Evolutionary conservation across 768 basidiomycete species (phyloP).

Genomic region (Boletus speciosus): DNA sequence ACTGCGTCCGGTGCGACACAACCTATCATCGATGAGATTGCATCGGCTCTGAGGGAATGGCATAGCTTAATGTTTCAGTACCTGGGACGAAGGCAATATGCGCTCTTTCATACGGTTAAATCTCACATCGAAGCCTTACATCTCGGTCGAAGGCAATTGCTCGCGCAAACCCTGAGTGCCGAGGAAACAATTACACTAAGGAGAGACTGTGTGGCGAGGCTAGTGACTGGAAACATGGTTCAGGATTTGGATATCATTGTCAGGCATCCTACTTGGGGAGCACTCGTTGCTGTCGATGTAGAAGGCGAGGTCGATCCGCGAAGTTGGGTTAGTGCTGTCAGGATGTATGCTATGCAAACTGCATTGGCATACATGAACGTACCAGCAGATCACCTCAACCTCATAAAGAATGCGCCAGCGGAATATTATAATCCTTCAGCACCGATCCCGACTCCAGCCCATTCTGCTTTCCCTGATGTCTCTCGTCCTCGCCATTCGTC

Average conservation of each 20-base stretch:
- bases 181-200: slow-evolving; percentile 84
- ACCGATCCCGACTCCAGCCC: slow-evolving; percentile 57
- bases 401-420: slow-evolving; percentile 31
- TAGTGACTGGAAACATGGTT: slow-evolving; percentile 86
- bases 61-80: slow-evolving; percentile 89
- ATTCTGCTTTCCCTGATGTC: slow-evolving; percentile 68
- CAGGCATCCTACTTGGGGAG: slow-evolving; percentile 90
- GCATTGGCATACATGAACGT: slow-evolving; percentile 75
- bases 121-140: slow-evolving; percentile 91
- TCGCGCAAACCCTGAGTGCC: slow-evolving; percentile 79
- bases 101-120: slow-evolving; percentile 79
- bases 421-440: slow-evolving; percentile 43
- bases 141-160: slow-evolving; percentile 84
- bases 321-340: slow-evolving; percentile 84
- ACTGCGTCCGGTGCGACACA: slow-evolving; percentile 78
- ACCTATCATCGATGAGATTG: slow-evolving; percentile 96
- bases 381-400: slow-evolving; percentile 36
- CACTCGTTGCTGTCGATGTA: slow-evolving; percentile 84
- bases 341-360: slow-evolving; percentile 90
- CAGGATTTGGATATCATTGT: slow-evolving; percentile 95
- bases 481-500: slow-evolving; percentile 28
- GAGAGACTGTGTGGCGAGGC: slow-evolving; percentile 79
- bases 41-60: slow-evolving; percentile 96
- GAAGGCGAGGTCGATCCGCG: slow-evolving; percentile 77
- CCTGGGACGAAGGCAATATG: slow-evolving; percentile 85